Percentiles rank a stretch among this genome's conserved stretches.
Conservation (phyloP, 2,329 filamentous ascomycete species). For the Neofusicoccum sp. region DNA sequence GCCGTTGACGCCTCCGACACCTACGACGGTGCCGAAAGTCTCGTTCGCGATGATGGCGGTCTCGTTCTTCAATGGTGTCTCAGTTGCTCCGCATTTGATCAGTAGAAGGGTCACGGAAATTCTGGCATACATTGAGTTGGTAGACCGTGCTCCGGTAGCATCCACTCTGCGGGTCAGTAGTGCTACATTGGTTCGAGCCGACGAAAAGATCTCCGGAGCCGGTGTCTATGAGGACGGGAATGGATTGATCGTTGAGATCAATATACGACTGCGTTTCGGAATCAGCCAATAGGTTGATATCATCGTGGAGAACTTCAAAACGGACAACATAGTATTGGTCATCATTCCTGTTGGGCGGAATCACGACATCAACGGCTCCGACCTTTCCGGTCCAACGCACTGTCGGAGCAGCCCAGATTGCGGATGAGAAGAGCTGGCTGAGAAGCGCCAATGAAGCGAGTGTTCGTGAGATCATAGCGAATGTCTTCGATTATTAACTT, state of each 20-base stretch:
- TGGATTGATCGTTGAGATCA: background rate
- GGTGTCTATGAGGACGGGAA: background rate
- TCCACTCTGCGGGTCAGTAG: background rate
- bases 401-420: background rate
- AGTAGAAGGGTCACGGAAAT: background rate
- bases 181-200: background rate
- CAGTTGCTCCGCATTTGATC: background rate
- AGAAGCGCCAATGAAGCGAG: background rate
- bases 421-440: background rate
- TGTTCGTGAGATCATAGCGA: background rate
- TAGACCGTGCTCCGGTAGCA: background rate
- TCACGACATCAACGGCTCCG: background rate
- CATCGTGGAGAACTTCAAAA: background rate
- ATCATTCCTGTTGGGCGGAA: conserved; percentile 1
- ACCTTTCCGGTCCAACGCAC: background rate
- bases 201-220: conserved; percentile 1
- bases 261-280: background rate
- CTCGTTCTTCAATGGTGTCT: background rate
- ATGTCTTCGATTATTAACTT: background rate
- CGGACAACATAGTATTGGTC: background rate
- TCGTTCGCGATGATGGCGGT: background rate
- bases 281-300: no score
- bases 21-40: background rate
- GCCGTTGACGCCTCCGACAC: background rate
- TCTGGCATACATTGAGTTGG: background rate